These are phyloP conservation scores for Brassica nigra DNA, from an alignment of 345 rosid species.

Conservation along the genomic window DNA sequence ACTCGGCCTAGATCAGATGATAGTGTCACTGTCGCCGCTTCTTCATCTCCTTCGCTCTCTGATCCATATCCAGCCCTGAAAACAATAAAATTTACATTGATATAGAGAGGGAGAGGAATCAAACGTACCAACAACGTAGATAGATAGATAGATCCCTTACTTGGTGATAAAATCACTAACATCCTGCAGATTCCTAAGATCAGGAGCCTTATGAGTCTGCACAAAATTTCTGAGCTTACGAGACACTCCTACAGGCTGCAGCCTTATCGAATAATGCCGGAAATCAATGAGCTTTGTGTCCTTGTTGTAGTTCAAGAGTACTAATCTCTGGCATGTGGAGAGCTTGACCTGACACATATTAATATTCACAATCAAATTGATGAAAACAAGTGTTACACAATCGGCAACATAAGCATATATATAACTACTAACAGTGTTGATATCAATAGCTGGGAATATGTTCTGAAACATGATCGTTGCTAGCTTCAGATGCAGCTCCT, in stretches of 20 bases:
- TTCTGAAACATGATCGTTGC: conserved; percentile 92
- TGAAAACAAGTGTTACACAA: conserved; percentile 19
- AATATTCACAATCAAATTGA: conserved; percentile 21
- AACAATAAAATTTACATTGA: neutral
- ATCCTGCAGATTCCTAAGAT: conserved; percentile 84
- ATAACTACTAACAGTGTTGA: conserved; percentile 72
- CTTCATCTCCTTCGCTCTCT: conserved; percentile 96
- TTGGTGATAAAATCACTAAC: conserved; percentile 89
- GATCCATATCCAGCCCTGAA: conserved; percentile 89
- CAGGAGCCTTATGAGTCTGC: conserved; percentile 83
- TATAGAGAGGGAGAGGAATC: neutral
- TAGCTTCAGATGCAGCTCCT: conserved; percentile 84
- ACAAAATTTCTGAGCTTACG: conserved; percentile 87
- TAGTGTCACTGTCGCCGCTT: conserved; percentile 87
- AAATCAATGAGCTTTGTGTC: conserved; percentile 86
- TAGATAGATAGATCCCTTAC: conserved; percentile 48
- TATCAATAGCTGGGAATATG: conserved; percentile 88
- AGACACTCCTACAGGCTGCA: conserved; percentile 86
- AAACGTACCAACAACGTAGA: neutral
- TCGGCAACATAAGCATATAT: conserved; percentile 10
- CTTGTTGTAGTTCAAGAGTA: conserved; percentile 84
- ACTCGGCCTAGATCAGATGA: conserved; percentile 74
- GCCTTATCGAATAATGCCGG: conserved; percentile 85
- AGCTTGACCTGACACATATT: conserved; percentile 74
- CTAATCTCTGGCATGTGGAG: conserved; percentile 89